A percentile compares a stretch with the other conserved stretches of the same genome.
These are phyloP conservation scores for Monosporascus cannonballus DNA, from an alignment of 2,329 filamentous ascomycete species.

Conservation along the genomic window DNA sequence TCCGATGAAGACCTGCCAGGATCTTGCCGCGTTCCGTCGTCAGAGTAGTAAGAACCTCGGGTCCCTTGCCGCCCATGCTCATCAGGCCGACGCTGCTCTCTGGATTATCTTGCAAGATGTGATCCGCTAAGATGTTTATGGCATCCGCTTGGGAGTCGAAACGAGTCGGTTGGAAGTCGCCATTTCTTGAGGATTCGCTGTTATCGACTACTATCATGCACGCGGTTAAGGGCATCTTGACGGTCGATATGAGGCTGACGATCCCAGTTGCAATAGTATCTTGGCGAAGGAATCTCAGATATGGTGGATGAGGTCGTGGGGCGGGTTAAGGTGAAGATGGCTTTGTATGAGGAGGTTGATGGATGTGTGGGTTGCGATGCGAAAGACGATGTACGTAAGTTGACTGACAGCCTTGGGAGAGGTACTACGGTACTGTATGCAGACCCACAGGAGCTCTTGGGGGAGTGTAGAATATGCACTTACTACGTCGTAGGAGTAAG, in stretches of 20 bases:
- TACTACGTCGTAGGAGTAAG: too few species aligned
- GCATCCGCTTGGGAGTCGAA: slow-evolving; percentile 96
- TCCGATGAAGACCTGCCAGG: slow-evolving; percentile 83
- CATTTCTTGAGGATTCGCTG: slow-evolving; percentile 96
- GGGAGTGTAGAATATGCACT: too few species aligned
- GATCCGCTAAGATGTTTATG: slow-evolving; percentile 90
- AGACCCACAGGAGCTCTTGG: too few species aligned
- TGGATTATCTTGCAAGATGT: slow-evolving; percentile 90
- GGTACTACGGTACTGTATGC: too few species aligned
- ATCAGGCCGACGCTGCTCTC: slow-evolving; percentile 97
- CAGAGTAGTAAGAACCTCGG: slow-evolving; percentile 92
- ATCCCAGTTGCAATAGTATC: too few species aligned
- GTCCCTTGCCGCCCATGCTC: slow-evolving; percentile 98
- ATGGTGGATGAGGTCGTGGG: background rate
- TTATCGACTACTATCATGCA: slow-evolving; percentile 99
- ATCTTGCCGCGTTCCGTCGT: slow-evolving; percentile 96
- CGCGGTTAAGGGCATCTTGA: slow-evolving; percentile 95
- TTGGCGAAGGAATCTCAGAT: too few species aligned
- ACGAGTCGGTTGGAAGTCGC: slow-evolving; percentile 83
- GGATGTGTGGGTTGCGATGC: too few species aligned
- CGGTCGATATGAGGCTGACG: slow-evolving; percentile 22
- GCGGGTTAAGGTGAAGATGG: background rate
- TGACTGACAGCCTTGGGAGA: too few species aligned
- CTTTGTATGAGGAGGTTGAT: background rate
- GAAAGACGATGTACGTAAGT: too few species aligned